Evolutionary conservation across 805 yeast genomes (phyloP), one percentile per base, ranked within the genome.

Genomic region (Lachancea sp.): DNA sequence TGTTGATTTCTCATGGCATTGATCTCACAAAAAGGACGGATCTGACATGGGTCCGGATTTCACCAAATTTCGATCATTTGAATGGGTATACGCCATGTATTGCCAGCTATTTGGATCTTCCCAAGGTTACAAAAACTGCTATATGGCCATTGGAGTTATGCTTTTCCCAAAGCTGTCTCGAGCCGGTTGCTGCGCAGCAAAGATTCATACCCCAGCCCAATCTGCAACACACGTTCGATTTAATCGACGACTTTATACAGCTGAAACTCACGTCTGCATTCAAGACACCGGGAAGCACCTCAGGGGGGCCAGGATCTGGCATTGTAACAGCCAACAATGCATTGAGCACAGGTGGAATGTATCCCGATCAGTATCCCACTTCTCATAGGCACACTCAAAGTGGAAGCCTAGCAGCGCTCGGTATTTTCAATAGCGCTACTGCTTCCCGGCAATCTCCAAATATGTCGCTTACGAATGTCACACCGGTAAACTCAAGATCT

Each of bases 111-210:
- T 67, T 81, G 38, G 68, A 66, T 41, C 67, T 72, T 0, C 78
- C 77, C 2, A 71, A 69, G 26, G 76, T 75, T 51, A 70, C 69
- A 22, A 80, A 81, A 54, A 78, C 70, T 45, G 74, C 85, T 1
- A 62, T 78, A 36, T 85, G 95, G 95, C 95, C 95, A 0, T 64
- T 82, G 54, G 77, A 75, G 38, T 64, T 85, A 17, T 82, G 90
- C 54, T 68, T 77, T 46, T 67, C 78, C 3, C 93, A 85, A 56
- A 66, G 19, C 19, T 32, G 35, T 19, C 17, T 17, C 4, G 19
- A 32, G 4, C 35, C 35, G 4, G 19, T 17, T 3, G 9, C 35
- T 15, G 7, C 11, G 3, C 35, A 16, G 5, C 17, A 15, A n/a
- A 13, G 12, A 2, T 36, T 19, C 12, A 27, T 22, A 38, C 30